Conservation (phyloP, 805 yeast species). For the Yamadazyma ubonensis region DNA sequence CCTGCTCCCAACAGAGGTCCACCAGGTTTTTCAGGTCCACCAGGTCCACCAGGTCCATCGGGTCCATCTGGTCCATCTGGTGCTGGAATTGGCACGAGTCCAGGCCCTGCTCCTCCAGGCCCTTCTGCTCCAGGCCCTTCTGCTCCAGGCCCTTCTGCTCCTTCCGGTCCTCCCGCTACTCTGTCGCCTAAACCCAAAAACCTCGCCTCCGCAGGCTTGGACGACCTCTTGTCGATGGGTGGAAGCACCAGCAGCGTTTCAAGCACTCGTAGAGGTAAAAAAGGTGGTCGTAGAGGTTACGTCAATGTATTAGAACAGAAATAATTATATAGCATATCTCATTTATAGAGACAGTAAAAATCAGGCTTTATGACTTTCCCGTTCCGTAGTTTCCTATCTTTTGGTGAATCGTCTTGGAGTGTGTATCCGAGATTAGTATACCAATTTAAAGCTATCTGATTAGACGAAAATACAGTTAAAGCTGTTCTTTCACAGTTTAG, state of each 20-base stretch:
- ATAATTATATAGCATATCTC: background rate
- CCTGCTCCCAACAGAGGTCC: constrained; percentile 15
- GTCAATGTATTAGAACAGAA: constrained; percentile 30
- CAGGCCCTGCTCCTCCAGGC: too few species aligned
- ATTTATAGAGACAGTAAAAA: constrained; percentile 26
- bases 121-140: constrained; percentile 12
- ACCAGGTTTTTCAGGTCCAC: constrained; percentile 14
- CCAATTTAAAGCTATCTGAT: constrained; percentile 43
- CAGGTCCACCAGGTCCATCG: constrained; percentile 8
- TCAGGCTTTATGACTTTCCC: constrained; percentile 44
- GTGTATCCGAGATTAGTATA: constrained; percentile 42
- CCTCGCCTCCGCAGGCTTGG: constrained; percentile 42
- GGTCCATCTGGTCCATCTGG: too few species aligned
- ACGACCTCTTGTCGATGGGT: constrained; percentile 37
- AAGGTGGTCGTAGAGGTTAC: constrained; percentile 34
- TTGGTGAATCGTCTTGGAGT: constrained; percentile 42
- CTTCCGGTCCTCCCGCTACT: constrained; percentile 8
- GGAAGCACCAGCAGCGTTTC: constrained; percentile 21
- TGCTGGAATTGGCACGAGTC: too few species aligned
- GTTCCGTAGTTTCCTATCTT: constrained; percentile 38
- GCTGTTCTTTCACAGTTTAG: constrained; percentile 34
- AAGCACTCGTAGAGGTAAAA: constrained; percentile 24
- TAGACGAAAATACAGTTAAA: constrained; percentile 53
- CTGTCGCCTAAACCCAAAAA: constrained; percentile 17
- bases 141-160: constrained; percentile 9